These are phyloP conservation scores for Begonia fuchsioides DNA, from an alignment of 306 rosid species.

Conservation along the genomic window DNA sequence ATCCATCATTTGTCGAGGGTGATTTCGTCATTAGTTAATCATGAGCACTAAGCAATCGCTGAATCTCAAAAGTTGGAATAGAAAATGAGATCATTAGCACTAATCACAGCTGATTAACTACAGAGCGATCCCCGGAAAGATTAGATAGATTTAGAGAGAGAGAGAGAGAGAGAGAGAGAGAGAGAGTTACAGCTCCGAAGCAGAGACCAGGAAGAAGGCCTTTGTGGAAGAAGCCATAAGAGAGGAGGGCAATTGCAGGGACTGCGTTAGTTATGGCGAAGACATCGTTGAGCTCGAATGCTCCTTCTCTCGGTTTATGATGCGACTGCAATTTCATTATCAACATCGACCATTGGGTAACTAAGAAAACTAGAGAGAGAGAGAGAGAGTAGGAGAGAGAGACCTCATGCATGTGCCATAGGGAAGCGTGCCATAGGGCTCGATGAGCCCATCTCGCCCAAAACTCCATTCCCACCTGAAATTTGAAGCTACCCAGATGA, in stretches of 20 bases:
- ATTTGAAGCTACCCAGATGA: neutral
- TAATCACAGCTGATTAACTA: constrained; percentile 13
- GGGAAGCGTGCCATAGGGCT: constrained; percentile 54
- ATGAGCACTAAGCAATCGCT: constrained; percentile 4
- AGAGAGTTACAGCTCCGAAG: constrained; percentile 75
- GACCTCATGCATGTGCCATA: constrained; percentile 63
- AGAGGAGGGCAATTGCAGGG: constrained; percentile 87
- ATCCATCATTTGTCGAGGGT: constrained; percentile 3
- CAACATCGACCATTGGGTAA: constrained; percentile 10
- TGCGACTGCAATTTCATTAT: constrained; percentile 88
- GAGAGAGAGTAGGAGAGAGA: neutral
- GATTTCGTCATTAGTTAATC: constrained; percentile 12
- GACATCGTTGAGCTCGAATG: constrained; percentile 90
- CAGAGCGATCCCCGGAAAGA: no score
- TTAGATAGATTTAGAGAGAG: no score
- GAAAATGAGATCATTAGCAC: no score
- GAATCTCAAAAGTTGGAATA: no score
- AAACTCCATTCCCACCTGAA: constrained; percentile 54
- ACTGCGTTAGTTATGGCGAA: constrained; percentile 81
- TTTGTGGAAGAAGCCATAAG: constrained; percentile 78
- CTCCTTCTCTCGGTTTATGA: constrained; percentile 89
- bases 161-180: no score
- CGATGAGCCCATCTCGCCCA: constrained; percentile 68
- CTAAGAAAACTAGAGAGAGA: constrained; percentile 8
- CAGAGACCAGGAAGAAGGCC: constrained; percentile 88